These are phyloP conservation scores for Pichia cactophila DNA, from an alignment of 1,139 yeast genomes.

Conservation along the genomic window DNA sequence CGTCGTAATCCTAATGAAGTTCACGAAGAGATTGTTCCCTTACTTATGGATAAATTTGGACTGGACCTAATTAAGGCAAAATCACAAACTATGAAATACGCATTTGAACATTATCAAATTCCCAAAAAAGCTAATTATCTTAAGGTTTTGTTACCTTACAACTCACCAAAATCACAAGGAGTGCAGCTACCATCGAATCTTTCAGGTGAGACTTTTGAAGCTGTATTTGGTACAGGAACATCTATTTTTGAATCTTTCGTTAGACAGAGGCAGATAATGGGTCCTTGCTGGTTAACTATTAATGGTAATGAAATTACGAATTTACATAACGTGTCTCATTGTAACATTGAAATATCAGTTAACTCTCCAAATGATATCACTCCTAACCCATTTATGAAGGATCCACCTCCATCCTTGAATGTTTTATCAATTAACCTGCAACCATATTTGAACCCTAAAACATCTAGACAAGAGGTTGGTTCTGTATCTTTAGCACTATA, in stretches of 20 bases:
- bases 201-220: constrained; percentile 69
- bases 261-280: constrained; percentile 78
- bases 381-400: constrained; percentile 38
- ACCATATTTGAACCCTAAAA: constrained; percentile 63
- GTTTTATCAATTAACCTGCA: constrained; percentile 73
- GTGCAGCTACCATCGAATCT: constrained; percentile 52
- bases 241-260: constrained; percentile 81
- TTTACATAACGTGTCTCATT: constrained; percentile 67
- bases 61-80: constrained; percentile 59
- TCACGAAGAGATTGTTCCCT: constrained; percentile 66
- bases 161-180: constrained; percentile 46
- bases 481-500: constrained; percentile 72
- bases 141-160: constrained; percentile 68
- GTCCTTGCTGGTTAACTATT: constrained; percentile 93
- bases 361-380: constrained; percentile 41
- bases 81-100: constrained; percentile 71
- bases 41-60: constrained; percentile 55
- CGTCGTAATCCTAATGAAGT: constrained; percentile 53
- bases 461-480: constrained; percentile 79
- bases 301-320: constrained; percentile 53
- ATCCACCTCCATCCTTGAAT: constrained; percentile 54
- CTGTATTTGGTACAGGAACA: constrained; percentile 73
- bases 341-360: constrained; percentile 66
- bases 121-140: constrained; percentile 79
- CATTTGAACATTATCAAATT: constrained; percentile 75